Base-by-base conservation (phyloP, 2,329 filamentous ascomycete genomes). In the Claviceps sp. region DNA sequence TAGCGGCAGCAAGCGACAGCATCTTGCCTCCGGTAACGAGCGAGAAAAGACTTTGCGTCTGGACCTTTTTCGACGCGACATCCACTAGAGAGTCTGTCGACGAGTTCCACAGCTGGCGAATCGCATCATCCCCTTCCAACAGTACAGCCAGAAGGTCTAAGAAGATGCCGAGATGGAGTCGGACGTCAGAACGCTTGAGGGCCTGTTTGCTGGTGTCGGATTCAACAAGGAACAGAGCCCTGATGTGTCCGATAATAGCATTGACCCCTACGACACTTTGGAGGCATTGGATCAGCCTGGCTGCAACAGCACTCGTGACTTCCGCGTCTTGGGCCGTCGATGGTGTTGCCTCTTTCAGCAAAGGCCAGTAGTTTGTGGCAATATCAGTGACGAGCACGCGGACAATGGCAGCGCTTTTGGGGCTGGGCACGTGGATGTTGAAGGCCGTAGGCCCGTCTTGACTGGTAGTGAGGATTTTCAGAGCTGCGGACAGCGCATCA, bases 331-430 rank as follows among this genome's bases (percentile, higher is more conserved):
- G 52, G 22, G 56, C 38, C 2, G 58, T 22, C 13, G 42, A 45
- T 45, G 44, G 53, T 29, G 63, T 64, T n/a, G 68, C 69, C 52
- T 78, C 75, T 39, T 72, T 68, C 16, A 91, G 62, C 8, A 80
- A 60, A 3, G 73, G 63, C 91, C 93, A 97, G 66, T 91, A 95
- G 62, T 90, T 86, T 1, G 87, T 86, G 7, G 88, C 71, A 26
- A 86, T 89, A 36, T 82, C 79, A 16, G 78, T 82, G 53, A 94
- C 80, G 38, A 98, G 69, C 3, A 79, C 70, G 61, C 89, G 83
- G 50, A 91, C 73, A 36, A 96, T 79, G 59, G 89, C 86, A 20
- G 88, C 82, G 52, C 82, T 79, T 54, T 80, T 70, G 1, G 90
- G 82, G 36, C 77, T 77, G 3, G 88, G 83, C 2, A 53, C 50